These are phyloP conservation scores for Didymella sp. DNA, from an alignment of 2,329 filamentous ascomycete species.

Conservation along the genomic window DNA sequence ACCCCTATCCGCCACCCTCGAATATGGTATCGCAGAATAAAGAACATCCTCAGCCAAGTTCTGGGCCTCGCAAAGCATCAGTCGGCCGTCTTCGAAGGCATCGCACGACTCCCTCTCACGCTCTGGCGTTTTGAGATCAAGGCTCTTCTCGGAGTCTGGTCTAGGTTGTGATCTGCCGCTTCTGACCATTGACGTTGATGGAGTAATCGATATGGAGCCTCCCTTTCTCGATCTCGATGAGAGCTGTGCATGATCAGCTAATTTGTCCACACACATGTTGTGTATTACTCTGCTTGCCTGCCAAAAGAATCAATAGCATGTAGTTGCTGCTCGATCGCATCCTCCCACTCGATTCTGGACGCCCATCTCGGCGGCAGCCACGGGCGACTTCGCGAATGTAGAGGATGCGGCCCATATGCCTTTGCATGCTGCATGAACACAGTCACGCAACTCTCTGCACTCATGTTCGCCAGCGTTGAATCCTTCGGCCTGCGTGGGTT, in stretches of 20 bases:
- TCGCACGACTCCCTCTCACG: not conserved
- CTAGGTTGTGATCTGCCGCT: not conserved
- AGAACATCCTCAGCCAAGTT: not conserved
- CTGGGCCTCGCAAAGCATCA: not conserved
- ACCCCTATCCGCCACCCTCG: not conserved
- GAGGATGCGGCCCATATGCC: not conserved
- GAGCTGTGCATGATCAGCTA: not conserved
- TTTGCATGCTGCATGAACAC: not conserved
- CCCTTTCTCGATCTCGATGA: not conserved
- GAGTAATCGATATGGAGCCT: not conserved
- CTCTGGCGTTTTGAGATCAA: not conserved
- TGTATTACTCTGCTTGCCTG: not conserved
- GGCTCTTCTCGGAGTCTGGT: not conserved
- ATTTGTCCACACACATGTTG: not conserved
- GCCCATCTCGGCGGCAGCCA: too few species aligned
- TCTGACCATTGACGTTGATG: not conserved
- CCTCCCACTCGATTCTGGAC: not conserved
- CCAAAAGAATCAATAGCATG: not conserved
- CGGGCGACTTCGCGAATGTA: not conserved
- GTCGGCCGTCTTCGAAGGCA: not conserved
- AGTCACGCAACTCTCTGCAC: not conserved
- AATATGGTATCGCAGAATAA: not conserved
- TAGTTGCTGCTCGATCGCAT: not conserved
- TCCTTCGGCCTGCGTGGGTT: not conserved
- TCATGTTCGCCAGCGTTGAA: not conserved